These are phyloP conservation scores for Oidiodendron maius DNA, from an alignment of 495 filamentous ascomycete genomes.

Conservation along the genomic window DNA sequence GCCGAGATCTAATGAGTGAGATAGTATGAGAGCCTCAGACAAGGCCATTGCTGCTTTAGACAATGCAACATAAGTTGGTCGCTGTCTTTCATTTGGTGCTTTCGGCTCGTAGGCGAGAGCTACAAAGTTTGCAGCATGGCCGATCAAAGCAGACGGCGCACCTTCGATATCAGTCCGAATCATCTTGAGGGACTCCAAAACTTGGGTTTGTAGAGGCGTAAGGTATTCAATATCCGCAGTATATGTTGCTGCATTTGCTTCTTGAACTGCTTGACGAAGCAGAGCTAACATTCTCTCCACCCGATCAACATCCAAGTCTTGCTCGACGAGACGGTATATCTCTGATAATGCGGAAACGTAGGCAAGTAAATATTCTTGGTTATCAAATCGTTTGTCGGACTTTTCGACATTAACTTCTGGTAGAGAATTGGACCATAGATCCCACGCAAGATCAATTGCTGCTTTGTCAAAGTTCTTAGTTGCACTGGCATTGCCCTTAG, in stretches of 20 bases:
- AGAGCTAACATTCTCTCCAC: constrained; percentile 58
- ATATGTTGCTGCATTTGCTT: constrained; percentile 66
- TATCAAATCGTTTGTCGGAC: constrained; percentile 46
- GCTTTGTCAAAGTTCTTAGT: constrained; percentile 45
- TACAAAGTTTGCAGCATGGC: constrained; percentile 61
- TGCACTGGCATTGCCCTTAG: constrained; percentile 40
- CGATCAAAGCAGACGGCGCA: constrained; percentile 61
- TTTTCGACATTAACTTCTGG: constrained; percentile 40
- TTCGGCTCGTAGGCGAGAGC: constrained; percentile 54
- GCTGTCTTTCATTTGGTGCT: constrained; percentile 22
- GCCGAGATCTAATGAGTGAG: constrained; percentile 55
- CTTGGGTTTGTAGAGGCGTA: constrained; percentile 69
- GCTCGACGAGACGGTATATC: constrained; percentile 72
- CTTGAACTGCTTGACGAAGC: constrained; percentile 47
- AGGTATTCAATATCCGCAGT: constrained; percentile 78
- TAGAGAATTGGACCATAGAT: constrained; percentile 61
- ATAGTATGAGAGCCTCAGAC: constrained; percentile 55
- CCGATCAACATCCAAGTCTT: constrained; percentile 51
- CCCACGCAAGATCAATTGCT: constrained; percentile 61
- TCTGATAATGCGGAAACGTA: constrained; percentile 74
- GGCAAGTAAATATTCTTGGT: constrained; percentile 71
- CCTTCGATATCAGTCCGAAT: constrained; percentile 63
- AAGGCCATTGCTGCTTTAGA: constrained; percentile 71
- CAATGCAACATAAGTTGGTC: constrained; percentile 78
- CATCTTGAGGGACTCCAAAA: constrained; percentile 65